These are phyloP conservation scores for Bipolaris bicolor DNA, from an alignment of 2,329 filamentous ascomycete species.

Conservation along the genomic window DNA sequence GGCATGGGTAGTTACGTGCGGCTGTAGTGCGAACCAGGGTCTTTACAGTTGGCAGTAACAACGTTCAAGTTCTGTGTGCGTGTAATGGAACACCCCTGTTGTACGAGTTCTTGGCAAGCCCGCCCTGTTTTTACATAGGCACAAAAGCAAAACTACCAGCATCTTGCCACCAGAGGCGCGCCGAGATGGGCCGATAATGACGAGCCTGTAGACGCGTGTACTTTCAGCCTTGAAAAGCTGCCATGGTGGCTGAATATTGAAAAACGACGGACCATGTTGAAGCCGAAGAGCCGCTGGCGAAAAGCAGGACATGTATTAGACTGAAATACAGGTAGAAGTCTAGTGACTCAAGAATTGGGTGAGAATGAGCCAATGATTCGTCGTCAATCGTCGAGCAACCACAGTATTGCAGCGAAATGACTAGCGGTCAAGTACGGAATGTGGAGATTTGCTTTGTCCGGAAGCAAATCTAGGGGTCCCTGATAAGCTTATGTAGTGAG, in stretches of 20 bases:
- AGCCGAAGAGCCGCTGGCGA: not conserved
- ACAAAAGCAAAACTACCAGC: constrained; percentile 26
- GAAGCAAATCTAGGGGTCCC: constrained; percentile 6
- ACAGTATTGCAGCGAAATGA: constrained; percentile 4
- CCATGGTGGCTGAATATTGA: not conserved
- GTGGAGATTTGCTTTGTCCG: not conserved
- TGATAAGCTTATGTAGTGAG: not conserved
- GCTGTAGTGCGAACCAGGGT: constrained; percentile 20
- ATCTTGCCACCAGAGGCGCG: constrained; percentile 6
- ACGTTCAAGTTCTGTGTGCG: constrained; percentile 23
- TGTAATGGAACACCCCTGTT: constrained; percentile 35
- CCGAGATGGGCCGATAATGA: constrained; percentile 24
- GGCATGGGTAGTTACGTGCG: constrained; percentile 24
- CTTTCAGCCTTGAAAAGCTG: not conserved
- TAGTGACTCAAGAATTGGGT: not conserved
- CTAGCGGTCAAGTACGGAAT: constrained; percentile 6
- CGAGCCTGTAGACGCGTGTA: constrained; percentile 6
- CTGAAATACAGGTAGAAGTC: not conserved
- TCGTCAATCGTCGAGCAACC: constrained; percentile 6
- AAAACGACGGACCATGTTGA: not conserved
- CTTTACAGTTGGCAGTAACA: constrained; percentile 25
- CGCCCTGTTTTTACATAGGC: constrained; percentile 22
- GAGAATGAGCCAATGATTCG: constrained; percentile 10
- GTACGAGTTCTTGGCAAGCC: constrained; percentile 13
- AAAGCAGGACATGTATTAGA: constrained; percentile 1